Evolutionary conservation across 441 rosid genomes (phyloP), one percentile per base, ranked within the genome.

Genomic region (Geranium incanum): DNA sequence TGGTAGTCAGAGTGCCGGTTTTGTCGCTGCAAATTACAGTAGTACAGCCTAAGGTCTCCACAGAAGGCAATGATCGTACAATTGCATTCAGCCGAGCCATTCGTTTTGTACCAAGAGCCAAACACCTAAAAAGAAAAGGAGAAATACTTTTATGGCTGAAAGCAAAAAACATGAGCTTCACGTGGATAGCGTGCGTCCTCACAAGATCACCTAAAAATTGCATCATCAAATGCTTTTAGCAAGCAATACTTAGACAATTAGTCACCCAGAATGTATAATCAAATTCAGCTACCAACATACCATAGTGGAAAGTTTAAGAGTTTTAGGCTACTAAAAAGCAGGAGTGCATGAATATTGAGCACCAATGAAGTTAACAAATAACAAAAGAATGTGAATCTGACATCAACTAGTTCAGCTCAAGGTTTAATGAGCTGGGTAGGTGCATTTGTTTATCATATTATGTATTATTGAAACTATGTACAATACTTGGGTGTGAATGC

Each of bases 51-150:
- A 92, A 83, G 60, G 99, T 95, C 85, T 95, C 99, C 36, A 92
- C 99, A 19, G 99, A 95, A 73, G 99, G 98, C 89, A 95, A 88
- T 72, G 98, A 90, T 59, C 98, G 88, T 65, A 95, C 99, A 79
- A 95, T 91, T 55, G 99, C 99, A 82, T 95, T 95, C 83, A 92
- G 80, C 73, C 99, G 91, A 74, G 99, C 99, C 99, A 95, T 95
- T 72, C 96, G 88, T 86, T 95, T 95, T 59, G 99, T 95, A 70
- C 99, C 99, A 66, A 95, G 97, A 23, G 99, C 99, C 91, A 95
- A 91, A 84, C 98, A 92, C 85, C 99, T 95, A 72, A 45, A 82
- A 43, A 12, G 19, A 68, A 52, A 23, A 67, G 45, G 66, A 60
- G 48, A 21, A 41, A 23, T 15, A 7, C 19, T 45, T 6, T 68